Base-by-base conservation (phyloP, 2,329 filamentous ascomycete species). In the Colletotrichum lupini region DNA sequence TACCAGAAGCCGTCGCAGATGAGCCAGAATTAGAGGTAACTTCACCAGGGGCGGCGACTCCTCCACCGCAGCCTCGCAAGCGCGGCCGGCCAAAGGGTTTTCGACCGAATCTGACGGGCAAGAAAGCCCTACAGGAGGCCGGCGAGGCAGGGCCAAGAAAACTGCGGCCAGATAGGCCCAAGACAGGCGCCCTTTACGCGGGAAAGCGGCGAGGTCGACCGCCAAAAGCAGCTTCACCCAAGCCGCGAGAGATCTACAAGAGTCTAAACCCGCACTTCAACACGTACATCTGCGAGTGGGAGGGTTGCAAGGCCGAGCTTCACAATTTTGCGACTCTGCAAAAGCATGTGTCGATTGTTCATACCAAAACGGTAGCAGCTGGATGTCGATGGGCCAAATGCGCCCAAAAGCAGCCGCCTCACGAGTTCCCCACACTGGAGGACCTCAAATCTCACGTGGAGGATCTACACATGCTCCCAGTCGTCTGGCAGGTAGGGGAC, bases 281-380 rank as follows among this genome's bases (percentile, higher is more conserved):
- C n/a, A 79, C 84, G 2, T 92, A 90, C 77, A 72, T 85, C 11
- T 92, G 91, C 79, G 89, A 92, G 78, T 92, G 91, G 91, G 75
- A 81, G 26, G 83, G 83, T 0, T 92, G 91, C 77, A 85, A 83
- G 35, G 90, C 90, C 4, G 88, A 92, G 80, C 82, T 92, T 58
- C 89, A 92, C 63, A 92, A 92, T 76, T 80, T 91, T 69, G 87
- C 88, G 14, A 92, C 90, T 11, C 79, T 92, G 53, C 84, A 87
- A 28, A 83, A 81, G 68, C 91, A 92, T 75, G 80, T 92, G 16
- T 77, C 80, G 22, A 76, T 85, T 16, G 83, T 91, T 3, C 91
- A 92, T 77, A 82, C 49, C 68, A 35, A 68, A 35, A 59, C 58
- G 19, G 19, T 26, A 14, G 68, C 68, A 42, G 67, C 62, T 35